Evolutionary conservation across 768 basidiomycete species (phyloP).

Genomic region (Suillus weaverae): DNA sequence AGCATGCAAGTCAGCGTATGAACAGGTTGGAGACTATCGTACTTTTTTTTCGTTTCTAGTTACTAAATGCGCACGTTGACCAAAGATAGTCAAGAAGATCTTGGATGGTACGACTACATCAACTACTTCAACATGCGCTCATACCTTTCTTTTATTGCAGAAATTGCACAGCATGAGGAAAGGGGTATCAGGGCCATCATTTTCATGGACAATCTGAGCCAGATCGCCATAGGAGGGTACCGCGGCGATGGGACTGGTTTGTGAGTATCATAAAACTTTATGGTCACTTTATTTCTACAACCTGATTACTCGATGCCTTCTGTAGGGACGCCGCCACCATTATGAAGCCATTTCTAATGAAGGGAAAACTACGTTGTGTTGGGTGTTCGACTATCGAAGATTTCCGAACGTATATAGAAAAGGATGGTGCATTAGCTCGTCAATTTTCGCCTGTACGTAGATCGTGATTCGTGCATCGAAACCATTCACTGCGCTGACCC

Average conservation of each 20-base stretch:
- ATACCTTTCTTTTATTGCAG: background rate
- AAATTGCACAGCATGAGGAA: conserved; percentile 10
- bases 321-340: conserved; percentile 11
- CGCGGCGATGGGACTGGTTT: conserved; percentile 11
- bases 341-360: conserved; percentile 11
- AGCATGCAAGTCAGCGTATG: conserved; percentile 11
- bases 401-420: conserved; percentile 10
- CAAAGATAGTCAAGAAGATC: conserved; percentile 4
- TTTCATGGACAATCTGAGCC: conserved; percentile 12
- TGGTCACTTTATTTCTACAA: background rate
- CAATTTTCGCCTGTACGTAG: conserved; percentile 10
- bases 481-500: background rate
- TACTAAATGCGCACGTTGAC: background rate
- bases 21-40: conserved; percentile 1
- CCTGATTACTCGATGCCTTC: background rate
- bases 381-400: conserved; percentile 13
- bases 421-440: conserved; percentile 10
- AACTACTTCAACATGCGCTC: background rate
- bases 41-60: background rate
- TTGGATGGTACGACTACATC: background rate
- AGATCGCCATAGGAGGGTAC: conserved; percentile 11
- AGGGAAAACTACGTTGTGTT: conserved; percentile 10
- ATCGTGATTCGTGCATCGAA: background rate
- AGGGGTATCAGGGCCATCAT: conserved; percentile 12
- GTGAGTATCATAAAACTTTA: background rate